These are phyloP conservation scores for Setaria italica DNA, from an alignment of 202 grass and related monocot species.

Conservation along the genomic window DNA sequence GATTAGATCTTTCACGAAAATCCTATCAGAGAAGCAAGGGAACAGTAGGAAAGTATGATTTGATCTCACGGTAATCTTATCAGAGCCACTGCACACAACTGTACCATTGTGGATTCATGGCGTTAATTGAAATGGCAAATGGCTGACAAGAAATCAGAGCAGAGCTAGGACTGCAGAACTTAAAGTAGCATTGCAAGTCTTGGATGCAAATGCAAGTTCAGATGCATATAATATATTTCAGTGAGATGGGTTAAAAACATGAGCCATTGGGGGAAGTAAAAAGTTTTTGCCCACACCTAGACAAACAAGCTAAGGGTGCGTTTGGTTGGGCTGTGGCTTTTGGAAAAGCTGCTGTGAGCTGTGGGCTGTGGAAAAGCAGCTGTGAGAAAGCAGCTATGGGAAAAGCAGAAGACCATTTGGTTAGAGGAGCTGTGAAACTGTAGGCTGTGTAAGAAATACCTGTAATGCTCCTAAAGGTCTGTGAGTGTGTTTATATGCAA, in stretches of 20 bases:
- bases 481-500: too few species aligned
- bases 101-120: background rate
- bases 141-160: background rate
- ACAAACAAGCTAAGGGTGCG: background rate
- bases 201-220: background rate
- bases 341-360: too few species aligned
- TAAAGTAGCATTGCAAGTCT: background rate
- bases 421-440: too few species aligned
- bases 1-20: background rate
- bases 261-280: background rate
- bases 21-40: background rate
- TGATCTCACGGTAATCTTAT: background rate
- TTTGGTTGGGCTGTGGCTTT: too few species aligned
- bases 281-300: background rate
- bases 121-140: background rate
- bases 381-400: too few species aligned
- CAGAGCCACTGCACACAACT: background rate
- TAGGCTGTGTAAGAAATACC: too few species aligned
- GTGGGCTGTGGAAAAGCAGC: too few species aligned
- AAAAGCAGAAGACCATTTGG: too few species aligned
- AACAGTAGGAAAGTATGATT: background rate
- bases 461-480: too few species aligned
- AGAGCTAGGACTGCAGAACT: background rate
- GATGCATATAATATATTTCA: background rate
- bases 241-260: background rate